Conservation (phyloP, 1,139 yeast species). For the Saccharomyces hybrid region DNA sequence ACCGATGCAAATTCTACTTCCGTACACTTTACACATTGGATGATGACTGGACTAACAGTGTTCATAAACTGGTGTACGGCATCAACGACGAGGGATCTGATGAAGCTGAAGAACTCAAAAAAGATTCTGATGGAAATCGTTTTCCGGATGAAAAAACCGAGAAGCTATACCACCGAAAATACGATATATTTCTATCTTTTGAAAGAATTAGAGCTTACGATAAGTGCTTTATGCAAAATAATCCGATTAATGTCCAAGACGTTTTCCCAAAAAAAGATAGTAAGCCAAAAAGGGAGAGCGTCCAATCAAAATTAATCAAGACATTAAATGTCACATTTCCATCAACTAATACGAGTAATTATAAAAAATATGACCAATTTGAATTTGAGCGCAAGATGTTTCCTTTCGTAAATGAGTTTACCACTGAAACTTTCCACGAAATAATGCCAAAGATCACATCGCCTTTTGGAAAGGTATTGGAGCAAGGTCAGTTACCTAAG, state of each 20-base stretch:
- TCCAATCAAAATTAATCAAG: background rate
- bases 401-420: conserved; percentile 11
- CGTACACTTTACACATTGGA: conserved; percentile 13
- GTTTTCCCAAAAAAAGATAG: conserved; percentile 2
- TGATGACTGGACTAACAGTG: conserved; percentile 14
- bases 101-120: conserved; percentile 1
- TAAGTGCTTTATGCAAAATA: conserved; percentile 10
- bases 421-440: conserved; percentile 8
- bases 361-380: conserved; percentile 9
- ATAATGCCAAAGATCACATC: conserved; percentile 12
- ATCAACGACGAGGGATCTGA: conserved; percentile 10
- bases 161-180: conserved; percentile 5
- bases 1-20: conserved; percentile 15
- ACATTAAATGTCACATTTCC: background rate
- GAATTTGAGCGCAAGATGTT: conserved; percentile 18
- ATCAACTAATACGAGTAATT: background rate
- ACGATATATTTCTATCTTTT: conserved; percentile 10
- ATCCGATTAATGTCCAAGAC: conserved; percentile 2
- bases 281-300: background rate
- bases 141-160: conserved; percentile 7
- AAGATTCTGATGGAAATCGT: conserved; percentile 7
- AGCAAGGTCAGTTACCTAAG: conserved; percentile 11
- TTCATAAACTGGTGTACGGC: conserved; percentile 7
- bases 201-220: conserved; percentile 16
- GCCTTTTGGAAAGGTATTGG: conserved; percentile 7